Conservation (phyloP, 441 rosid species). For the Gossypium schwendimanii region DNA sequence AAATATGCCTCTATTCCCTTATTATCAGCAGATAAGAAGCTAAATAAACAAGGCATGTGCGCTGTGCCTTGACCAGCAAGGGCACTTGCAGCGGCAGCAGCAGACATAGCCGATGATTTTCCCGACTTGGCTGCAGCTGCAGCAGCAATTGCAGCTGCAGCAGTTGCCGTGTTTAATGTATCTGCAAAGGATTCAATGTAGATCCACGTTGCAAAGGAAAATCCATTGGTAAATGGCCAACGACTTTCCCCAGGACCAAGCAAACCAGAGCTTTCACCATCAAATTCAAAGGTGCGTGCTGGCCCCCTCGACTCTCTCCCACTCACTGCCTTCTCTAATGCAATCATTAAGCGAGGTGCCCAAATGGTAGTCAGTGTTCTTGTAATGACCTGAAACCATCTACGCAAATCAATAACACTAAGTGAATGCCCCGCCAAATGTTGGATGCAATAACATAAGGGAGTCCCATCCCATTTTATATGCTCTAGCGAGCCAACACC, state of each 20-base stretch:
- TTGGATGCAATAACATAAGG: slow-evolving; percentile 78
- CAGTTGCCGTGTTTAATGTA: slow-evolving; percentile 93
- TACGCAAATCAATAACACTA: slow-evolving; percentile 67
- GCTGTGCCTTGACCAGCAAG: slow-evolving; percentile 99
- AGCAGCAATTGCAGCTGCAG: slow-evolving; percentile 98
- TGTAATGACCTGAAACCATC: slow-evolving; percentile 73
- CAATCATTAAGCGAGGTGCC: slow-evolving; percentile 68
- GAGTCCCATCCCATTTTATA: slow-evolving; percentile 66
- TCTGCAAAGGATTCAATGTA: slow-evolving; percentile 98
- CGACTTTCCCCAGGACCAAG: slow-evolving; percentile 99
- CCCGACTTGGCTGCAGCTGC: slow-evolving; percentile 99
- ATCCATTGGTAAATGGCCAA: slow-evolving; percentile 96
- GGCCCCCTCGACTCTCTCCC: slow-evolving; percentile 98
- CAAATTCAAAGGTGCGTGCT: slow-evolving; percentile 86
- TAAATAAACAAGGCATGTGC: slow-evolving; percentile 97
- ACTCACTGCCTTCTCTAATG: slow-evolving; percentile 84
- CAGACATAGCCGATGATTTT: slow-evolving; percentile 96
- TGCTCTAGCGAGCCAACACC: slow-evolving; percentile 41
- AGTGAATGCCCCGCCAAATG: slow-evolving; percentile 88
- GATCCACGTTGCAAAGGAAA: slow-evolving; percentile 94
- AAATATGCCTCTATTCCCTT: slow-evolving; percentile 98
- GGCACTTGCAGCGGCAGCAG: slow-evolving; percentile 94
- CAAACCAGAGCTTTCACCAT: slow-evolving; percentile 98
- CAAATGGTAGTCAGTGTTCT: slow-evolving; percentile 50
- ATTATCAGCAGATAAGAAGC: slow-evolving; percentile 94